Evolutionary conservation across 441 rosid species (phyloP), one percentile per base, ranked within the genome.

Genomic region (Arabidopsis lyrata): DNA sequence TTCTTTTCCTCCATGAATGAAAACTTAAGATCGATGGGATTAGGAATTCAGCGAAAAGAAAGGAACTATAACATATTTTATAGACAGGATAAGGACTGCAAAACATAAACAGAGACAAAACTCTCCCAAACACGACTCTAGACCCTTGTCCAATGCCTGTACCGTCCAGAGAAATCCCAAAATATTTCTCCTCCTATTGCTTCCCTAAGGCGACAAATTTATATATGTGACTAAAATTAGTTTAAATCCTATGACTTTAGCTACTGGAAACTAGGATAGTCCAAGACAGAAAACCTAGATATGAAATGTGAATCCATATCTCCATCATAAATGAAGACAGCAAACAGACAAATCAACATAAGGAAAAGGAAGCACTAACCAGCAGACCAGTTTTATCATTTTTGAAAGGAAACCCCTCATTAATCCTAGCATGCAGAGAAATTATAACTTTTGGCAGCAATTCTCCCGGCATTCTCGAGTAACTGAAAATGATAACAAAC

Each of bases 401-500:
- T 81, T 72, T 92, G 66, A 78, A 83, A 57, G 86, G 83, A 80
- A 86, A 83, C 8, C 91, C 93, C 66, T 85, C 86, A 69, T 79
- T 83, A 71, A 83, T 80, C 86, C 83, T 86, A 57, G 77, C 78
- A 57, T 77, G 80, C 38, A 95, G 77, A 77, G 97, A 83, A 57
- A 62, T 78, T 68, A 95, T 81, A 48, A 89, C 86, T 64, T 77
- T 84, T 6, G 86, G 90, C 82, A 95, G 85, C 81, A 95, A 85
- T 54, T 92, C 90, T 73, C 76, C 80, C 8, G 97, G 94, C 97
- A 95, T 89, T 87, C 97, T 88, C 58, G 93, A 77, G 83, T 92
- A 95, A 78, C 97, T 90, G 85, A 61, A 73, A 76, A 81, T 52
- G 61, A 75, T 27, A 38, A 24, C 61, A 77, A 38, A 24, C 61